Conservation (phyloP, 495 filamentous ascomycete species). For the Aspergillus sclerotiicarbonarius region DNA sequence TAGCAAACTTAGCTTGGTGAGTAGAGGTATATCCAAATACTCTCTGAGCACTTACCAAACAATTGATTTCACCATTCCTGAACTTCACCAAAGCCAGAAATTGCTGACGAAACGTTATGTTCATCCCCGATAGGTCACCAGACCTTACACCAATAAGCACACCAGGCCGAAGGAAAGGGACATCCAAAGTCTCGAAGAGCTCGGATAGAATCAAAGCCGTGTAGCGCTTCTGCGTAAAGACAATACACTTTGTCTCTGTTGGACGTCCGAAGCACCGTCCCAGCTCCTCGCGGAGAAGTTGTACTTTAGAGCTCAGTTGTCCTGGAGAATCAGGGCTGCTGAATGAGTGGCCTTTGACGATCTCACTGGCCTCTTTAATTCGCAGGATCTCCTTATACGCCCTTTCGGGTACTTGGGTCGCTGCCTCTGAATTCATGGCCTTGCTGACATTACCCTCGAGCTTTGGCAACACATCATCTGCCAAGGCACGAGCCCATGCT, state of each 20-base stretch:
- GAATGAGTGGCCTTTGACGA: conserved; percentile 53
- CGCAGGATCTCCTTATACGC: conserved; percentile 50
- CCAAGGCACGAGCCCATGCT: conserved; percentile 71
- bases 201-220: conserved; percentile 71
- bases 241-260: conserved; percentile 70
- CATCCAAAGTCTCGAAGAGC: conserved; percentile 58
- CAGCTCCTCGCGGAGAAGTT: conserved; percentile 58
- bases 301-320: conserved; percentile 70
- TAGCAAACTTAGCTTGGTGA: conserved; percentile 57
- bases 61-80: conserved; percentile 77
- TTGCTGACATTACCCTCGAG: conserved; percentile 57
- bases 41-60: conserved; percentile 48
- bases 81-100: conserved; percentile 75
- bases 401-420: conserved; percentile 29
- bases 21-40: conserved; percentile 11
- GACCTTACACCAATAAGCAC: conserved; percentile 61
- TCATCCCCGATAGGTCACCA: conserved; percentile 50
- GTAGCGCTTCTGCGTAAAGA: conserved; percentile 78
- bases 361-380: conserved; percentile 57
- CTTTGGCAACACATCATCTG: conserved; percentile 61
- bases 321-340: conserved; percentile 36
- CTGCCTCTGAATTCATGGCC: conserved; percentile 25
- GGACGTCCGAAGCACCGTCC: conserved; percentile 53
- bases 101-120: conserved; percentile 69
- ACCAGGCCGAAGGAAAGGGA: conserved; percentile 61